Evolutionary conservation across 495 filamentous ascomycete species (phyloP).

Genomic region (Penicillium coprophilum): DNA sequence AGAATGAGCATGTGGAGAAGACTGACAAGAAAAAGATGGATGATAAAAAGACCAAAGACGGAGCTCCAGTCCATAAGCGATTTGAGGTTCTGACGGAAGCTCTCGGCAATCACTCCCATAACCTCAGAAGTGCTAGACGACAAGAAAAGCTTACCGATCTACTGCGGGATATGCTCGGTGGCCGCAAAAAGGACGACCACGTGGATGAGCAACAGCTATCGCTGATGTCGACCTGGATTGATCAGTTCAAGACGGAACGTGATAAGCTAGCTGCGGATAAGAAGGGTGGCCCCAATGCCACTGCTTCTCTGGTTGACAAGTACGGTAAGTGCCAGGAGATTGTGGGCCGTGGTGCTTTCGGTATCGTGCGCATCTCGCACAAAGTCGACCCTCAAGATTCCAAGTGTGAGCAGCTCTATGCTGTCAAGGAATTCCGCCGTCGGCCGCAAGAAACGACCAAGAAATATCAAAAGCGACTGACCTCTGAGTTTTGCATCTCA

Average conservation of each 20-base stretch:
- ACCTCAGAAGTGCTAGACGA: slow-evolving; percentile 79
- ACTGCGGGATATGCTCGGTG: slow-evolving; percentile 77
- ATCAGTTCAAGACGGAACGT: slow-evolving; percentile 85
- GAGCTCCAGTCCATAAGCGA: slow-evolving; percentile 46
- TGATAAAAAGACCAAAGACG: slow-evolving; percentile 47
- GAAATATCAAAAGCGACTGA: slow-evolving; percentile 97
- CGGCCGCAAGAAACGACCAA: slow-evolving; percentile 90
- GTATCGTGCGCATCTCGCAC: slow-evolving; percentile 97
- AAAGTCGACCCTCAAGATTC: slow-evolving; percentile 82
- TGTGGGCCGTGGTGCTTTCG: slow-evolving; percentile 95
- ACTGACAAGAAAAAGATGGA: slow-evolving; percentile 35
- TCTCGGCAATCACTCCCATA: slow-evolving; percentile 68
- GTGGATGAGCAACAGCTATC: slow-evolving; percentile 81
- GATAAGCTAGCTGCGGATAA: slow-evolving; percentile 73
- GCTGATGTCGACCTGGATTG: slow-evolving; percentile 92
- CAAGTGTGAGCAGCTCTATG: slow-evolving; percentile 84
- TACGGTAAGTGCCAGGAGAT: slow-evolving; percentile 99
- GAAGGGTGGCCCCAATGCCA: slow-evolving; percentile 72
- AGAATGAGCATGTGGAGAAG: slow-evolving; percentile 35
- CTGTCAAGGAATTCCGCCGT: slow-evolving; percentile 96
- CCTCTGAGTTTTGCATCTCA: slow-evolving; percentile 99
- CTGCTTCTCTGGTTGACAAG: slow-evolving; percentile 87
- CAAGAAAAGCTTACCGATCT: slow-evolving; percentile 96
- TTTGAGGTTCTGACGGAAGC: slow-evolving; percentile 63
- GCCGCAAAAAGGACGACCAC: slow-evolving; percentile 62